A percentile compares a stretch with the other conserved stretches of the same genome.
Conservation (phyloP, 2,329 filamentous ascomycete species). For the Colletotrichum sp. region DNA sequence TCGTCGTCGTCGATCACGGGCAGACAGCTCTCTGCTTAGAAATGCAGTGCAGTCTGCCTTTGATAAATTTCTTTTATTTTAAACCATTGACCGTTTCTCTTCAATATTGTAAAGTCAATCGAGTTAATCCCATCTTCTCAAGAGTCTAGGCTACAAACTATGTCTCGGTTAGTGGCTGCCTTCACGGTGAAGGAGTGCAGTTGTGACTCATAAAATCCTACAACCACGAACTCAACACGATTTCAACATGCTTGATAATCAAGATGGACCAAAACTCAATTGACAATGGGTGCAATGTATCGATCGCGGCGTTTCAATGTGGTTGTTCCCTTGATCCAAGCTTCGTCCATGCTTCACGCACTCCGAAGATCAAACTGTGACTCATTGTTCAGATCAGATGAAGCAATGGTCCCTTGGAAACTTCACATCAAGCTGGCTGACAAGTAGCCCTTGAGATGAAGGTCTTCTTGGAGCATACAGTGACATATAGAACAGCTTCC, state of each 20-base stretch:
- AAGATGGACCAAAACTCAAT: not conserved
- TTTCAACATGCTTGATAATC: not conserved
- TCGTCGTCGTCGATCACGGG: not conserved
- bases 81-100: not conserved
- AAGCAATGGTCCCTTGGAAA: not conserved
- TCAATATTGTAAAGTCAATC: not conserved
- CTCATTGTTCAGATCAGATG: rapidly evolving
- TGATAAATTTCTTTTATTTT: rapidly evolving
- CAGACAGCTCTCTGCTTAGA: not conserved
- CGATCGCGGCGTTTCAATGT: not conserved
- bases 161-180: not conserved
- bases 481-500: not conserved
- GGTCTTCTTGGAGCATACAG: rapidly evolving
- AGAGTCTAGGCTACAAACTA: not conserved
- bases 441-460: not conserved
- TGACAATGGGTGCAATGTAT: not conserved
- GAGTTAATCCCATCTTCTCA: rapidly evolving
- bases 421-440: rapidly evolving
- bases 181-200: not conserved
- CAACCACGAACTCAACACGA: rapidly evolving
- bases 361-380: not conserved
- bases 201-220: not conserved
- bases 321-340: not conserved
- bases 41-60: not conserved
- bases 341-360: not conserved